Percentiles rank a stretch among this genome's conserved stretches.
Evolutionary conservation across 495 filamentous ascomycete genomes (phyloP).

Genomic region (Penicillium fimorum): DNA sequence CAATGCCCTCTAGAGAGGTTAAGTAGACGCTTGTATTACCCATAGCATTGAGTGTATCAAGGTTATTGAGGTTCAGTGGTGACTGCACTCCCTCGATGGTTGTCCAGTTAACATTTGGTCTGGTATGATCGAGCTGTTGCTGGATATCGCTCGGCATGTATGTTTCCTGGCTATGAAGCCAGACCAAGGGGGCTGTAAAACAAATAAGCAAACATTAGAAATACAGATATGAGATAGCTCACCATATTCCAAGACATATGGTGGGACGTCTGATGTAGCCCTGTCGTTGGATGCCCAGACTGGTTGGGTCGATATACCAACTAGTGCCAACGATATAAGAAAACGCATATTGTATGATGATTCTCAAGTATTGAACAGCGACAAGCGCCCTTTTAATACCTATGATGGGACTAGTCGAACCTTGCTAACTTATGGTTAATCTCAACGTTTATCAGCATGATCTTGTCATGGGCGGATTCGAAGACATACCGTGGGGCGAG

Average conservation of each 20-base stretch:
- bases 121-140: conserved; percentile 54
- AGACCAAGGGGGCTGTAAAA: conserved; percentile 16
- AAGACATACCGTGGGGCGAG: background rate
- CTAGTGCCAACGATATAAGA: conserved; percentile 11
- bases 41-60: conserved; percentile 51
- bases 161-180: conserved; percentile 56
- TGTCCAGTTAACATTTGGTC: conserved; percentile 53
- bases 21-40: conserved; percentile 55
- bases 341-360: conserved; percentile 11
- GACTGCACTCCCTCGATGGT: conserved; percentile 37
- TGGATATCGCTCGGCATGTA: conserved; percentile 61
- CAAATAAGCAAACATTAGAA: background rate
- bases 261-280: conserved; percentile 19
- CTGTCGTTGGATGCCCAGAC: conserved; percentile 3
- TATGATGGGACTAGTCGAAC: background rate
- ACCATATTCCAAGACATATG: conserved; percentile 35
- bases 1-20: conserved; percentile 57
- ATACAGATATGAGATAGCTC: background rate
- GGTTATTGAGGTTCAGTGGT: conserved; percentile 54
- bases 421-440: background rate
- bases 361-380: background rate
- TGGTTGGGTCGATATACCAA: conserved; percentile 6
- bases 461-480: conserved; percentile 3
- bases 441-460: conserved; percentile 9
- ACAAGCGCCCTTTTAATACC: background rate